A percentile compares a stretch with the other conserved stretches of the same genome.
Evolutionary conservation across 768 basidiomycete genomes (phyloP).

Genomic region (Rhodotorula diobovata): DNA sequence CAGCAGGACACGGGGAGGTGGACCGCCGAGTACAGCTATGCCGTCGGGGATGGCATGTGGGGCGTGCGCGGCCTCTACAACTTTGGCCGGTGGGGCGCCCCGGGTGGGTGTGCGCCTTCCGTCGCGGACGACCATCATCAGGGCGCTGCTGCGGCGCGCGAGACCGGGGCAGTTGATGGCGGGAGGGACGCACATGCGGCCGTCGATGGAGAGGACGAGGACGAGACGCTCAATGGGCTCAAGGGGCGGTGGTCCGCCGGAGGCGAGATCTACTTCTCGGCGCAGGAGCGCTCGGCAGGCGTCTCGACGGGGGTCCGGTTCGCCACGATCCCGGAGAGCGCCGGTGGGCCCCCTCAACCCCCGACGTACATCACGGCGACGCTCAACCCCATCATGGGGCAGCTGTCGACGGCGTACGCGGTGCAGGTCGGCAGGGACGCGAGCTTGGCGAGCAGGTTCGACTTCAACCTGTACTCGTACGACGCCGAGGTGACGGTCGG

Average conservation of each 20-base stretch:
- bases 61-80: slow-evolving; percentile 84
- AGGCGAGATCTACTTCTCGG: slow-evolving; percentile 88
- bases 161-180: too few species aligned
- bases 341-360: slow-evolving; percentile 66
- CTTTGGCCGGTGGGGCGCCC: slow-evolving; percentile 66
- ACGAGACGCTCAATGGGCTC: slow-evolving; percentile 82
- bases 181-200: too few species aligned
- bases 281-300: slow-evolving; percentile 90
- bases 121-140: too few species aligned
- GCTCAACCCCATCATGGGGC: slow-evolving; percentile 94
- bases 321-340: slow-evolving; percentile 78
- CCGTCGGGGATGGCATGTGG: slow-evolving; percentile 89
- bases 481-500: slow-evolving; percentile 95
- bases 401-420: slow-evolving; percentile 84
- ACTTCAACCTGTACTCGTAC: slow-evolving; percentile 95
- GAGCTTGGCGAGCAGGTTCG: slow-evolving; percentile 67
- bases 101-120: too few species aligned
- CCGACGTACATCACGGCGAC: slow-evolving; percentile 91
- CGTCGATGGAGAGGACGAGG: slow-evolving; percentile 67
- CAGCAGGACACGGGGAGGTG: slow-evolving; percentile 90
- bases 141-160: neutral
- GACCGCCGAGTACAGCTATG: slow-evolving; percentile 91
- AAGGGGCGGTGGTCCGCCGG: slow-evolving; percentile 86
- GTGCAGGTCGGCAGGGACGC: slow-evolving; percentile 81
- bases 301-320: slow-evolving; percentile 93